A percentile compares a stretch with the other conserved stretches of the same genome.
phyloP scores from a whole-genome alignment of 2,329 filamentous ascomycete genomes.

The Neofusicoccum kwambonambiense region DNA sequence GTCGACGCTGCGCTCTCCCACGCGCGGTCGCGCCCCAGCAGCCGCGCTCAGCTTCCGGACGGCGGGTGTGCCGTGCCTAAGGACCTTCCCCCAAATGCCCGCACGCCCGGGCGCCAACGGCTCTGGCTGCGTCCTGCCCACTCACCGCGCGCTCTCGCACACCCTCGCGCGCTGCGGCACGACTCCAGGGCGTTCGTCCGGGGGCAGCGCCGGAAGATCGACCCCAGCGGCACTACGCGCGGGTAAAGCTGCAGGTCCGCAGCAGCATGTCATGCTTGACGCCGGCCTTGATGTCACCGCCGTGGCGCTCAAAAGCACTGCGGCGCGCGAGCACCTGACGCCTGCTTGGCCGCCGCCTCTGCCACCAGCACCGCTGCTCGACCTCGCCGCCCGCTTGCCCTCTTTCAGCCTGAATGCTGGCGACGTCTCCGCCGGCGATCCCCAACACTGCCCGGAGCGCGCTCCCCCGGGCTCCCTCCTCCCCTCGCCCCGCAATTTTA shows the following conservation, averaged over 20 bases:
- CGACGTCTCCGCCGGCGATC: neutral
- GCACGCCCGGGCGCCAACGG: constrained; percentile 7
- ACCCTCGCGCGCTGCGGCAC: neutral
- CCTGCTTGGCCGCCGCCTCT: neutral
- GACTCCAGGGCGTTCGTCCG: neutral
- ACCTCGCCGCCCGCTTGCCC: neutral
- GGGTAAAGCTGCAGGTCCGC: constrained; percentile 15
- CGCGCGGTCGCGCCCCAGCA: neutral
- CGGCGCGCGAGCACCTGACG: constrained; percentile 5
- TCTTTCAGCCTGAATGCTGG: constrained; percentile 6
- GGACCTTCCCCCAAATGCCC: neutral
- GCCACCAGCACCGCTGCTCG: neutral
- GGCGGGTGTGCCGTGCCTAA: neutral
- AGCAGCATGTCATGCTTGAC: neutral
- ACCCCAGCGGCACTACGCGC: neutral
- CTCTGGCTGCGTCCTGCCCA: neutral
- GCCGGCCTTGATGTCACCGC: neutral
- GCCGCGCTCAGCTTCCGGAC: neutral
- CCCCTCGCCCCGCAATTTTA: neutral
- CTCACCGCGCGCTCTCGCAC: neutral
- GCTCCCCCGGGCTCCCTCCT: neutral
- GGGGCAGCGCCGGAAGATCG: constrained; percentile 10
- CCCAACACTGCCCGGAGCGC: constrained; percentile 3
- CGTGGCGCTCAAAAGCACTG: neutral
- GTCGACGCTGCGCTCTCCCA: too few relatives aligned